Evolutionary conservation across 768 basidiomycete genomes (phyloP), one percentile per base, ranked within the genome.

Genomic region (Boletus speciosus): DNA sequence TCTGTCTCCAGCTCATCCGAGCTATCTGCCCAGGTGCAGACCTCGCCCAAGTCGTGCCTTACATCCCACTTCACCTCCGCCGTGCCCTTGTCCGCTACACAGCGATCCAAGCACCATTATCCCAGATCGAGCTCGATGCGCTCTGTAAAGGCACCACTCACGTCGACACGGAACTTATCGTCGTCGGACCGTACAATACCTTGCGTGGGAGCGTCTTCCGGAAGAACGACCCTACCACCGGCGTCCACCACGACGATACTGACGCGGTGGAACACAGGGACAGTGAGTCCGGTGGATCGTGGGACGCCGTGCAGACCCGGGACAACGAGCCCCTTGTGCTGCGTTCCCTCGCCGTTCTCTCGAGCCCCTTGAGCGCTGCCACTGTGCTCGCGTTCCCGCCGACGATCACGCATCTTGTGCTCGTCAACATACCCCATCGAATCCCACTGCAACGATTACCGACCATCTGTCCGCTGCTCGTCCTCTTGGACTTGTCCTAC

Each of bases 401-500:
- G 11, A 87, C 86, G 4, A 68, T 90, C 42, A 86, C 84, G 1
- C 80, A 76, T 46, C 72, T 90, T 40, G 81, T 79, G 19, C 76
- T 89, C 27, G 60, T 89, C 56, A 71, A 79, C 42, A 66, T 88
- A 34, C 71, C 78, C 1, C 52, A 70, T 6, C 72, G 77, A 0
- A 67, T 84, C 16, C 72, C 82, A 2, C 62, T 90, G 19, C 78
- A 83, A 57, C 75, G 83, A 56, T 69, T 90, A 36, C 81, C 86
- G 1, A 71, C 67, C 11, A 63, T 78, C 14, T 86, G 84, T 58
- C 88, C 88, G 1, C 66, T 84, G n/a, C 70, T 90, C 27, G 71
- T 78, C 21, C 62, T 84, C 25, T 66, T 90, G 34, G 88, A 90
- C 63, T 65, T 90, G 44, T 90, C 88, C 1, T 87, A 79, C 65